Evolutionary conservation across 257 asterid genomes (phyloP).

Genomic region (Solanum medicagineum): DNA sequence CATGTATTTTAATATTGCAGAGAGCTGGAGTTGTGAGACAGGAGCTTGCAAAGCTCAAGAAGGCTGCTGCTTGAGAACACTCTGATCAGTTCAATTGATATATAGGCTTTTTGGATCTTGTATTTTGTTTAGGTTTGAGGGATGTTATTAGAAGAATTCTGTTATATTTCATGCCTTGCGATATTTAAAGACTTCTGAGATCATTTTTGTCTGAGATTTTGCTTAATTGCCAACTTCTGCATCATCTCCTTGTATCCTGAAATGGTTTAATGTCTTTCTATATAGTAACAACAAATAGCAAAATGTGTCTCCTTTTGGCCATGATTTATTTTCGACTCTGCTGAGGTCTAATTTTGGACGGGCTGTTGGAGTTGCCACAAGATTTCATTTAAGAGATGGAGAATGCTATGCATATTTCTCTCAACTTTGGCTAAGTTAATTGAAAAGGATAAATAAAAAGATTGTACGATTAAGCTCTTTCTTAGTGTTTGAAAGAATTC

Average conservation of each 20-base stretch:
- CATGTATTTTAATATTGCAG: constrained; percentile 29
- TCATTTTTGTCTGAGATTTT: not conserved
- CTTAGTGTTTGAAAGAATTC: no score
- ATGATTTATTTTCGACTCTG: not conserved
- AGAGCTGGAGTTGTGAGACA: constrained; percentile 75
- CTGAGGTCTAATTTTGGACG: not conserved
- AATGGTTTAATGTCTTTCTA: not conserved
- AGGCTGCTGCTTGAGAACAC: not conserved
- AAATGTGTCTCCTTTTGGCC: not conserved
- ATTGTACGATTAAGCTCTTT: not conserved
- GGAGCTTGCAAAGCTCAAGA: constrained; percentile 79
- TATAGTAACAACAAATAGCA: not conserved
- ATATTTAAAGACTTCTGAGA: not conserved
- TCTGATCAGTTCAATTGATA: not conserved
- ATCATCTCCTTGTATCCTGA: not conserved
- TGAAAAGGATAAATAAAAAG: not conserved
- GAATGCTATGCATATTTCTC: not conserved
- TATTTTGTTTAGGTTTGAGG: not conserved
- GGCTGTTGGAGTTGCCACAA: not conserved
- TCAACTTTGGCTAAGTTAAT: not conserved
- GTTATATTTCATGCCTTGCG: not conserved
- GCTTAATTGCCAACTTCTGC: not conserved
- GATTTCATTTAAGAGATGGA: not conserved
- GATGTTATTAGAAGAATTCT: not conserved
- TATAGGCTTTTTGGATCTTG: not conserved